A percentile compares a stretch with the other conserved stretches of the same genome.
These are phyloP conservation scores for Suillus discolor DNA, from an alignment of 768 basidiomycete species.

Conservation along the genomic window DNA sequence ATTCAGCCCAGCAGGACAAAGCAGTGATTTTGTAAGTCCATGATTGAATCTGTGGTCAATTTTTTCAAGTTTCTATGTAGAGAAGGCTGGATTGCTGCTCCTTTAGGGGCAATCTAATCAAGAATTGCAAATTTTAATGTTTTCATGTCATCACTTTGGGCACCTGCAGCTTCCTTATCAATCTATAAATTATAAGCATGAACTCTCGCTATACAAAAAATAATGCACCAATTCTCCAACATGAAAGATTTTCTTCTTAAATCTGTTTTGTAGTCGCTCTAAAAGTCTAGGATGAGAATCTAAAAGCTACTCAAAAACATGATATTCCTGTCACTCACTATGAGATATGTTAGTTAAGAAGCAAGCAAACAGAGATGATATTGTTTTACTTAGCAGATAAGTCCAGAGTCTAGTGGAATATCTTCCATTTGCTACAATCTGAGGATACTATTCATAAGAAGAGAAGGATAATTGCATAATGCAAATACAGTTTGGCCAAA, in stretches of 20 bases:
- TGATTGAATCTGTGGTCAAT: neutral
- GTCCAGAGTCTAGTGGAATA: neutral
- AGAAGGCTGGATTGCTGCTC: neutral
- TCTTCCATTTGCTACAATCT: slow-evolving; percentile 10
- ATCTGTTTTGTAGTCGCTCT: neutral
- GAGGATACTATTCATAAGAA: slow-evolving; percentile 18
- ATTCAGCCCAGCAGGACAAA: slow-evolving; percentile 12
- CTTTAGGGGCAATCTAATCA: neutral
- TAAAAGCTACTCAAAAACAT: too few relatives aligned
- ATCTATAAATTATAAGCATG: neutral
- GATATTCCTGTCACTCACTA: too few relatives aligned
- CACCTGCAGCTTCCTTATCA: neutral
- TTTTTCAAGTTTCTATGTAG: neutral
- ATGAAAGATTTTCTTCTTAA: neutral
- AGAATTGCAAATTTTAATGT: neutral
- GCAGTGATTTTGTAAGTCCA: neutral
- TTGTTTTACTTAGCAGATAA: neutral
- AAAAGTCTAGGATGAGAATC: neutral
- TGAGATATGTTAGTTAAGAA: too few relatives aligned
- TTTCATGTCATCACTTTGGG: neutral
- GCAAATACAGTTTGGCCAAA: slow-evolving; percentile 21
- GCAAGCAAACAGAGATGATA: too few relatives aligned
- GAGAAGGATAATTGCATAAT: slow-evolving; percentile 15
- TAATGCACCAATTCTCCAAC: neutral
- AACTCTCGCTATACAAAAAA: neutral